Percentiles rank a stretch among this genome's conserved stretches.
Evolutionary conservation across 495 filamentous ascomycete species (phyloP).

Genomic region (Pyrenula aspistea): DNA sequence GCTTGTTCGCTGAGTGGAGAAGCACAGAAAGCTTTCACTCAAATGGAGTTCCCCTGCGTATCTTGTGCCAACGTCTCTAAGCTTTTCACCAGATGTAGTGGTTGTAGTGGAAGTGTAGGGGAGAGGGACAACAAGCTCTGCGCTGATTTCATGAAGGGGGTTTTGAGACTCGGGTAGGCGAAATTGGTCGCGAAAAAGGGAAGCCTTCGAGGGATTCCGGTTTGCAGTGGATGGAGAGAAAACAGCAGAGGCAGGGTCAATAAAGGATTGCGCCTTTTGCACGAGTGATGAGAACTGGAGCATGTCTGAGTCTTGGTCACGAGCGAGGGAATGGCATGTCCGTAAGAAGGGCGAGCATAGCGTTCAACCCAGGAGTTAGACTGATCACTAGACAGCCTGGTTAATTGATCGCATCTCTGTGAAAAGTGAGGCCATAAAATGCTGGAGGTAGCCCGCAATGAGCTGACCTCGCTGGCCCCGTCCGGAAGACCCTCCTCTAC

Average conservation of each 20-base stretch:
- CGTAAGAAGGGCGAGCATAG: not conserved
- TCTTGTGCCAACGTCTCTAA: slow-evolving; percentile 59
- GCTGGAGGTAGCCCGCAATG: too few relatives aligned
- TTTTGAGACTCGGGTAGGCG: slow-evolving; percentile 84
- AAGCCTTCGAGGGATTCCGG: slow-evolving; percentile 75
- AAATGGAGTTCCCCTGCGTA: slow-evolving; percentile 91
- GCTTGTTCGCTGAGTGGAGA: slow-evolving; percentile 84
- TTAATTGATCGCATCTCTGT: too few relatives aligned
- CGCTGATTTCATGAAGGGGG: slow-evolving; percentile 88
- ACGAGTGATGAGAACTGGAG: slow-evolving; percentile 78
- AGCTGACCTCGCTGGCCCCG: too few relatives aligned
- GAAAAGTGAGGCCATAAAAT: too few relatives aligned
- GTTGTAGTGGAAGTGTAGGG: slow-evolving; percentile 34
- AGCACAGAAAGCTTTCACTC: slow-evolving; percentile 88
- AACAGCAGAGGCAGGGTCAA: slow-evolving; percentile 64
- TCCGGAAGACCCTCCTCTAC: too few relatives aligned
- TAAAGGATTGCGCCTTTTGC: slow-evolving; percentile 88
- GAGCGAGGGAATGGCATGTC: not conserved
- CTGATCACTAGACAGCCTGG: not conserved
- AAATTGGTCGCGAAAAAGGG: slow-evolving; percentile 91
- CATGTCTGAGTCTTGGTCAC: slow-evolving; percentile 27
- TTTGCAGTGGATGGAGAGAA: slow-evolving; percentile 48
- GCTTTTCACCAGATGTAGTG: slow-evolving; percentile 43
- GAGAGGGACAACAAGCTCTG: slow-evolving; percentile 74
- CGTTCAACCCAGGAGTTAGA: not conserved